Base-by-base conservation (phyloP, 2,329 filamentous ascomycete species). In the Cladosporium velox region DNA sequence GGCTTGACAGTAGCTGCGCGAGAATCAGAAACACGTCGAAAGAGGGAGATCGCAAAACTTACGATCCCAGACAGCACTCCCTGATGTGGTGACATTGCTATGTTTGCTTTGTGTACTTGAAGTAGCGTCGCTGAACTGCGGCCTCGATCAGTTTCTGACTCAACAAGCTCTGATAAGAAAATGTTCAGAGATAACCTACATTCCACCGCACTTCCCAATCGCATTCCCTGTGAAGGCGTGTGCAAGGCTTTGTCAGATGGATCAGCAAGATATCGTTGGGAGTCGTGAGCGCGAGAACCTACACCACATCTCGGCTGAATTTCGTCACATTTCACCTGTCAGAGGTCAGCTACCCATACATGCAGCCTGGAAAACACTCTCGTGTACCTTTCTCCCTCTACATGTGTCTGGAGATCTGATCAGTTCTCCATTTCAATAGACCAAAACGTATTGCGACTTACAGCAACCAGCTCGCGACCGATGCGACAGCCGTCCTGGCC, bases 251-350 rank as follows among this genome's bases (percentile, higher is more conserved):
- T n/a, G 6, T n/a, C 18, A 8, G 14, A 4, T 12, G 24, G 14
- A 28, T 65, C 28, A 65, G 55, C 30, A 49, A 11, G 54, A 38
- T 65, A 21, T 51, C 34, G 52, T 26, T 41, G 41, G 14, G 30
- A 3, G 64, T 49, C 41, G 3, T 12, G 3, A 30, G 10, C 21
- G 55, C 7, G 15, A 41, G 55, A 14, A 70, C 80, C 68, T 79
- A 84, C 82, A 74, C 82, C 84, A 74, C 85, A 86, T 71, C 79
- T 79, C 64, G 84, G 85, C 71, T 82, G 80, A 49, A 77, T 77
- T 74, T 87, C 85, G 72, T 86, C 85, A 73, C 85, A 87, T 80
- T 86, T 87, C 26, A 86, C 84, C 73, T 76, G 62, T 78, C n/a
- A 12, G 8, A 54, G 7, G 32, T 55, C 26, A 55, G 52, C 28